Conservation (phyloP, 805 yeast genomes). For the Sporopachydermia lactativora region DNA sequence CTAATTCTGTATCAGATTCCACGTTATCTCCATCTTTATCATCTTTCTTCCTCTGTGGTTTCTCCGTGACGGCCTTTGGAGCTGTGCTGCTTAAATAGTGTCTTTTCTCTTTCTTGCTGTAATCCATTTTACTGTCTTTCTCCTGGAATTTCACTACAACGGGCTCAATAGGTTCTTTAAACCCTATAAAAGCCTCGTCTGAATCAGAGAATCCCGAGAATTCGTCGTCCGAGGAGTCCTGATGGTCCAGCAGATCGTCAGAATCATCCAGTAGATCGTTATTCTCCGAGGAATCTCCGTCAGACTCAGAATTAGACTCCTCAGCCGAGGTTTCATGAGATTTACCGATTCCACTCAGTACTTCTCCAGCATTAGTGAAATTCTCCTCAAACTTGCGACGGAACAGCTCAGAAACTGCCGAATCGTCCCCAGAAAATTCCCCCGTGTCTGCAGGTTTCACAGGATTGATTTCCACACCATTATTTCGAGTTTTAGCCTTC, state of each 20-base stretch:
- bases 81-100: not conserved
- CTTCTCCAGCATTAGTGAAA: conserved; percentile 11
- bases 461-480: too few relatives aligned
- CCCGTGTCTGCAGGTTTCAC: too few relatives aligned
- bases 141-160: not conserved
- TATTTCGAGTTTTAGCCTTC: too few relatives aligned
- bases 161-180: too few relatives aligned
- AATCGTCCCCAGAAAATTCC: too few relatives aligned
- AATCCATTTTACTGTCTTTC: not conserved
- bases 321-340: conserved; percentile 5
- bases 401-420: too few relatives aligned
- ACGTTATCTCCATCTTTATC: conserved; percentile 12
- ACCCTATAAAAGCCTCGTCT: too few relatives aligned
- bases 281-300: conserved; percentile 7
- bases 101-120: not conserved
- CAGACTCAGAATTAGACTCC: conserved; percentile 5
- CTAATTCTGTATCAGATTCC: conserved; percentile 25
- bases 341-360: conserved; percentile 3
- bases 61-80: conserved; percentile 3
- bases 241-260: too few relatives aligned
- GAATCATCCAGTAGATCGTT: conserved; percentile 6
- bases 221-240: too few relatives aligned
- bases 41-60: conserved; percentile 1
- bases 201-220: too few relatives aligned
- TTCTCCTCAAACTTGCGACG: conserved; percentile 20